These are phyloP conservation scores for Metschnikowia reukaufii DNA, from an alignment of 805 yeast species.

Conservation along the genomic window DNA sequence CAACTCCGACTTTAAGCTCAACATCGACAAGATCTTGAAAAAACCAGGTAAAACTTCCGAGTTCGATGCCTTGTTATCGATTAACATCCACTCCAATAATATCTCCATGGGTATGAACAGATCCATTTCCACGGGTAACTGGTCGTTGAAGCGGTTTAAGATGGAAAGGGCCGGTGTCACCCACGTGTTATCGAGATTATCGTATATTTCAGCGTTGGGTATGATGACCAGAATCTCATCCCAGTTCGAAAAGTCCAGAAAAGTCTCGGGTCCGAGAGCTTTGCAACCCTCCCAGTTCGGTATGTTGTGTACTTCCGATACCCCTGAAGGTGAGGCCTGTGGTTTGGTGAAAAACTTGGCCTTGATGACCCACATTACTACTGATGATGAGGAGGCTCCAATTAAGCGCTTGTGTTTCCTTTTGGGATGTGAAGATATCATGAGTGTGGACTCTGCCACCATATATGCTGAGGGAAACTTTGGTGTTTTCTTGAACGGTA, in stretches of 20 bases:
- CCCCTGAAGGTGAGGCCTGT: conserved; percentile 99
- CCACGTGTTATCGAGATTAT: conserved; percentile 86
- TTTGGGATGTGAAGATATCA: conserved; percentile 87
- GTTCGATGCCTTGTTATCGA: conserved; percentile 87
- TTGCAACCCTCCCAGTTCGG: conserved; percentile 99
- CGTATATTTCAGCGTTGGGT: conserved; percentile 93
- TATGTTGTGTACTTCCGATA: conserved; percentile 97
- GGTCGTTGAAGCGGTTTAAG: conserved; percentile 98
- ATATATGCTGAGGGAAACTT: conserved; percentile 75
- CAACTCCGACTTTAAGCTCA: conserved; percentile 90
- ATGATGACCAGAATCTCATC: conserved; percentile 99
- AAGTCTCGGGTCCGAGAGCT: conserved; percentile 98
- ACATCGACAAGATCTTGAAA: conserved; percentile 88
- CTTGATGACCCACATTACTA: conserved; percentile 96
- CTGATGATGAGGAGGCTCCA: conserved; percentile 96
- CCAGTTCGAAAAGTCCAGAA: conserved; percentile 97
- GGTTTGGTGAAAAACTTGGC: conserved; percentile 97
- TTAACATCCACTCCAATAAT: conserved; percentile 87
- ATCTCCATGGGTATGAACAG: conserved; percentile 93
- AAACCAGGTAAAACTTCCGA: conserved; percentile 94
- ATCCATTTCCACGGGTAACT: conserved; percentile 97
- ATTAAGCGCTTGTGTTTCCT: conserved; percentile 71
- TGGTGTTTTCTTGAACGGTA: conserved; percentile 92
- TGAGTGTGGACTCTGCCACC: conserved; percentile 77
- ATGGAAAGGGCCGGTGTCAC: conserved; percentile 99